Evolutionary conservation across 1,139 yeast species (phyloP).

Genomic region (Magnusiomyces tetraspermus): DNA sequence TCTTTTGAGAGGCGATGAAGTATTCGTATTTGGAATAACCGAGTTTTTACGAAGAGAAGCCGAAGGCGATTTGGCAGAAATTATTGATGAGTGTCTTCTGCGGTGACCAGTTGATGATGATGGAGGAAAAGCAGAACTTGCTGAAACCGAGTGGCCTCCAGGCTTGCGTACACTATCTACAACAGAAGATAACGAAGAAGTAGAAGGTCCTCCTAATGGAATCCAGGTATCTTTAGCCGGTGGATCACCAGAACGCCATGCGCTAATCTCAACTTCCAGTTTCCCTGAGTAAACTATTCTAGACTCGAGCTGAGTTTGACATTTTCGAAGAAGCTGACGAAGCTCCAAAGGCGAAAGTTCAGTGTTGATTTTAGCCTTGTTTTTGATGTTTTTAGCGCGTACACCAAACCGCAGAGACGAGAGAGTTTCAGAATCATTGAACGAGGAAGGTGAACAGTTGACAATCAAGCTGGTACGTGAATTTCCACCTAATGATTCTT

Average conservation of each 20-base stretch:
- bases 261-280: conserved; percentile 43
- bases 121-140: neutral
- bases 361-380: conserved; percentile 58
- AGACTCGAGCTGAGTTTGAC: conserved; percentile 42
- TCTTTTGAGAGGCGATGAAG: no score
- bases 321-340: conserved; percentile 40
- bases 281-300: conserved; percentile 38
- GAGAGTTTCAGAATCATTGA: conserved; percentile 59
- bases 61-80: no score
- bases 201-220: conserved; percentile 3
- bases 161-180: neutral
- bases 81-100: no score
- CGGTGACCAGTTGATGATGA: neutral
- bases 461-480: conserved; percentile 71
- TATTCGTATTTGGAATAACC: no score
- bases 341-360: conserved; percentile 55
- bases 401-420: conserved; percentile 75
- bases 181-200: neutral
- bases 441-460: conserved; percentile 62
- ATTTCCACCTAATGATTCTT: conserved; percentile 83
- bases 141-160: conserved; percentile 8
- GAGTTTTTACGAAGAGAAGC: neutral
- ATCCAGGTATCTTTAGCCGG: conserved; percentile 33
- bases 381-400: conserved; percentile 64
- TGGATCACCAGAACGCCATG: conserved; percentile 43